These are phyloP conservation scores for Cubamyces lactineus DNA, from an alignment of 768 basidiomycete genomes.

Conservation along the genomic window DNA sequence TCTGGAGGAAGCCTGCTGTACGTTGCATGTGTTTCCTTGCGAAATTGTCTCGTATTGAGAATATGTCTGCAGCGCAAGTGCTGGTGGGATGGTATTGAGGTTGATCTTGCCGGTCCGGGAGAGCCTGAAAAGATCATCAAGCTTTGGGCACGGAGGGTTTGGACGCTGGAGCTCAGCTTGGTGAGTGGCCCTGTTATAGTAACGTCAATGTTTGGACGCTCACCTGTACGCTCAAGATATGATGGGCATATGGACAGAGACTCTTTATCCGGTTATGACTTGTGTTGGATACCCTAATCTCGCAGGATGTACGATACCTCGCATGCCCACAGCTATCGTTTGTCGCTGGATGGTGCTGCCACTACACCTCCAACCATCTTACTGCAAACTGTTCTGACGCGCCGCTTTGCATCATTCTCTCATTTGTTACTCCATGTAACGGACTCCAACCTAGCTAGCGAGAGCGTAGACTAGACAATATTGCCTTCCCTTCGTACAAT, in stretches of 20 bases:
- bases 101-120: constrained; percentile 70
- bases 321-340: not conserved
- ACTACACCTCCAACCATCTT: too few species aligned
- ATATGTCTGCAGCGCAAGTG: constrained; percentile 79
- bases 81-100: constrained; percentile 99
- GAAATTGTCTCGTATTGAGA: not conserved
- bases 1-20: constrained; percentile 99
- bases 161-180: constrained; percentile 96
- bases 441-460: not conserved
- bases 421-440: not conserved
- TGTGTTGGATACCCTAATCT: constrained; percentile 23
- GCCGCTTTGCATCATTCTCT: too few species aligned
- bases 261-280: constrained; percentile 2
- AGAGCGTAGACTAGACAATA: too few species aligned
- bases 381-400: too few species aligned
- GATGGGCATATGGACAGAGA: constrained; percentile 9
- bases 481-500: too few species aligned
- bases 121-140: constrained; percentile 66
- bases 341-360: not conserved
- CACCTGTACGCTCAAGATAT: constrained; percentile 18
- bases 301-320: constrained; percentile 24
- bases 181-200: constrained; percentile 47
- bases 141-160: constrained; percentile 96
- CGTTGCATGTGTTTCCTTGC: constrained; percentile 39
- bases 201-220: not conserved